Conservation (phyloP, 371 early-diverging fungal genomes). For the Circinella umbellata region DNA sequence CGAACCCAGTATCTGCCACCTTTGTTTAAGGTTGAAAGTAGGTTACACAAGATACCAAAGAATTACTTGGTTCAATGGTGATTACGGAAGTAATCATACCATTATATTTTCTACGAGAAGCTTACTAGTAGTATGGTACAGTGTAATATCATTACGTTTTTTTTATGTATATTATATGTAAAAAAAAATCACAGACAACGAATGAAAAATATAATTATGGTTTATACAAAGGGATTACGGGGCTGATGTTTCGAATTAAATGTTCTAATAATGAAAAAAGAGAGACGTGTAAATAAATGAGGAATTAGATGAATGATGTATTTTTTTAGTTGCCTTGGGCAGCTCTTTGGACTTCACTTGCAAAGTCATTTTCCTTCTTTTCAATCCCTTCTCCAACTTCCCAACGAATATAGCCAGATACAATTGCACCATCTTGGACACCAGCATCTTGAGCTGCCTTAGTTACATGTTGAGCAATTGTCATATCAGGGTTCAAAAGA, state of each 20-base stretch:
- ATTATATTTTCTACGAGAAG: no score
- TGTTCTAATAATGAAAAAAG: no score
- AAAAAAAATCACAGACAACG: no score
- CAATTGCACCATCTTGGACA: conserved; percentile 61
- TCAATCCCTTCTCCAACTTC: conserved; percentile 89
- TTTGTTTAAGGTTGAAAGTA: no score
- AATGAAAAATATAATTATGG: neutral
- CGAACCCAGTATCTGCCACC: no score
- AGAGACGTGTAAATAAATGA: neutral
- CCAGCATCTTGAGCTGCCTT: conserved; percentile 41
- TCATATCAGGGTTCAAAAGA: conserved; percentile 77
- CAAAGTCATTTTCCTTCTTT: conserved; percentile 77
- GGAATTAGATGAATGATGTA: neutral
- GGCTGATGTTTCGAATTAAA: no score
- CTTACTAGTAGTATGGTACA: no score
- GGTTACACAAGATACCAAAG: no score
- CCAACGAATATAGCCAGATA: conserved; percentile 75
- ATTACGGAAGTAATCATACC: no score
- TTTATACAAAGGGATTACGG: neutral
- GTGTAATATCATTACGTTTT: no score
- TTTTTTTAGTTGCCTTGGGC: conserved; percentile 21
- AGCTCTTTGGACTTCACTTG: conserved; percentile 71
- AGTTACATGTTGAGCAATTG: conserved; percentile 48
- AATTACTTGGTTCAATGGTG: no score
- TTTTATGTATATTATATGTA: no score